Base-by-base conservation (phyloP, 371 early-diverging fungal species). In the Mucor indicus region DNA sequence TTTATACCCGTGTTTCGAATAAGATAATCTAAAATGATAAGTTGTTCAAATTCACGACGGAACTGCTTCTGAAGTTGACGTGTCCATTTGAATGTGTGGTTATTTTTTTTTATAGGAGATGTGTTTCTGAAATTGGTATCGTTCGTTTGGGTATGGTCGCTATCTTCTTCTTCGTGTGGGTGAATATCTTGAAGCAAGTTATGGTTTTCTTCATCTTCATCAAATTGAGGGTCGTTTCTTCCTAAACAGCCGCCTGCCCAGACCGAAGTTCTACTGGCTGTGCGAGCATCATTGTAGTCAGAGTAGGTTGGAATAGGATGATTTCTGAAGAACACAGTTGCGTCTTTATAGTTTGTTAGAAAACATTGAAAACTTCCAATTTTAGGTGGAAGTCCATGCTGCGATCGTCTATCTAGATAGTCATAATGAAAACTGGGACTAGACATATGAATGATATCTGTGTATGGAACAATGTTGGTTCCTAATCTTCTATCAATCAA, bases 331-430 rank as follows among this genome's bases (percentile, higher is more conserved):
- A 95, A 92, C 1, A 80, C 68, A 12, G 81, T 85, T 10, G 94
- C 92, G 65, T 93, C 92, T 49, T 81, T 81, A 57, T 80, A 95
- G 1, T 89, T 89, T 19, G 77, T 73, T 46, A 95, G 54, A 44
- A 93, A 95, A 25, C 90, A 64, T 57, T 95, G 94, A 55, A 95
- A 92, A 32, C 84, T 83, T 1, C 96, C 96, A 8, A 86, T 79
- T 52, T 95, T 95, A 7, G 71, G 67, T 0, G 92, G 92, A 11
- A 90, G 56, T 4, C 50, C 47, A 11, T 49, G 41, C 3, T 45
- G 48, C 0, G 64, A 52, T 0, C 77, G 58, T 40, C 80, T 69
- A 49, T 81, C 83, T 13, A 75, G 53, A 47, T 78, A 72, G 27
- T 71, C 77, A 61, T 93, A 95, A 48, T 88, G 84, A 51, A 95